Base-by-base conservation (phyloP, 306 rosid species). In the Arachis stenosperma region DNA sequence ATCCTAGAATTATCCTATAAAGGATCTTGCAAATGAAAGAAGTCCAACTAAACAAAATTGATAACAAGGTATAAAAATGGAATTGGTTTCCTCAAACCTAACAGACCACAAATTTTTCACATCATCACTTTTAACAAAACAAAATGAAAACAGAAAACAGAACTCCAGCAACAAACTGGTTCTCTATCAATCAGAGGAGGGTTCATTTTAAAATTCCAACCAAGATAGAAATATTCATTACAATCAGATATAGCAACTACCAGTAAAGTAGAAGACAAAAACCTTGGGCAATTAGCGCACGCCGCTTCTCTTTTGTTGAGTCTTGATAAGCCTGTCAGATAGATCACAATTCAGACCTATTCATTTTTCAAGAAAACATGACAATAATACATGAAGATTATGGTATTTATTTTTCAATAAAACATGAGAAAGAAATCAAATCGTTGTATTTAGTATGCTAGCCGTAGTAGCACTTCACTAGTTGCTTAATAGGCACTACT, bases 231-330 rank as follows among this genome's bases (percentile, higher is more conserved):
- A 53, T 13, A 52, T 73, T 57, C 73, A 67, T 41, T 66, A 62
- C 54, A 33, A 51, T 47, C 74, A 66, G 59, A 55, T 22, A 29
- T 37, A 70, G 55, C 33, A 54, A 55, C 36, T 58, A 57, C 14
- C 27, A 17, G 48, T 43, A 51, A 63, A 75, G 37, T 62, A 33
- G 30, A 70, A 47, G 69, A 53, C 47, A 52, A 70, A 82, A 82
- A 94, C 98, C 98, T 88, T 95, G 99, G 75, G 96, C 89, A 81
- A 95, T 91, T 79, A 81, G 96, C 0, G 89, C 85, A 70, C 99
- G 99, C 8, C 97, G 92, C 78, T 82, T 95, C 86, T 95, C 99
- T 78, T 95, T 95, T 12, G 99, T 87, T 61, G 99, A 91, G 7
- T 95, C 98, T 88, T 87, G 98, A 80, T 95, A 91, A 74, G 98